These are phyloP conservation scores for Thecamonas trahens DNA, from an alignment of 78 protist genomes.

Conservation along the genomic window DNA sequence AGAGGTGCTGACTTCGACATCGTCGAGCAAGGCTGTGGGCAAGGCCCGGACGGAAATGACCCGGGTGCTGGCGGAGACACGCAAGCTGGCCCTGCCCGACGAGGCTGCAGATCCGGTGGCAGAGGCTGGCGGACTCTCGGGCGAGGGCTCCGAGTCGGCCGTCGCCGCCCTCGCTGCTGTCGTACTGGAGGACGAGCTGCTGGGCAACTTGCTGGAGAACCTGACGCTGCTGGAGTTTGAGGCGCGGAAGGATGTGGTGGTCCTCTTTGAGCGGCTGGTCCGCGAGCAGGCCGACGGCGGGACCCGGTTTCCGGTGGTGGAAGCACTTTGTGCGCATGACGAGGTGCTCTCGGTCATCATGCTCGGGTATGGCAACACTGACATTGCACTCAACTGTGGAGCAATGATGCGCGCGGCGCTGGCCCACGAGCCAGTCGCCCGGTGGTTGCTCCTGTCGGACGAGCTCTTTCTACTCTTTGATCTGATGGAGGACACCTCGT, in stretches of 20 bases:
- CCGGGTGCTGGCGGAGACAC: no score
- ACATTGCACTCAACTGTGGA: slow-evolving; percentile 74
- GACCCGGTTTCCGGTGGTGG: not conserved
- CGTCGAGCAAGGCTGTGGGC: no score
- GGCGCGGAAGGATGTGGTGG: not conserved
- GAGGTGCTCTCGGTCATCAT: not conserved
- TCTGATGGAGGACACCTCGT: slow-evolving; percentile 62
- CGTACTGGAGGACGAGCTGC: no score
- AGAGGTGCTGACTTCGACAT: no score
- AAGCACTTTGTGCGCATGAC: not conserved
- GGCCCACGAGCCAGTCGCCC: slow-evolving; percentile 59
- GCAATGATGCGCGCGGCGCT: slow-evolving; percentile 81
- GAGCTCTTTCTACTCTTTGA: slow-evolving; percentile 46
- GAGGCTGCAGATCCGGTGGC: no score
- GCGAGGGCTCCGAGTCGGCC: no score
- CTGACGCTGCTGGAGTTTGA: not conserved
- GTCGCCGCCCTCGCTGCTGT: no score
- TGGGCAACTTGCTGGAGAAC: not conserved
- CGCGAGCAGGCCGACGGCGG: not conserved
- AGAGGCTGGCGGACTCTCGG: no score
- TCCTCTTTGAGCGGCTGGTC: not conserved
- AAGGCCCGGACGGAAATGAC: no score
- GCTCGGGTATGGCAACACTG: slow-evolving; percentile 46
- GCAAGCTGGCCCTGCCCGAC: no score
- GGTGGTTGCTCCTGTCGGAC: slow-evolving; percentile 25